A percentile compares a stretch with the other conserved stretches of the same genome.
phyloP scores from a whole-genome alignment of 352 stramenopile genomes.

The Globisporangium nunn region DNA sequence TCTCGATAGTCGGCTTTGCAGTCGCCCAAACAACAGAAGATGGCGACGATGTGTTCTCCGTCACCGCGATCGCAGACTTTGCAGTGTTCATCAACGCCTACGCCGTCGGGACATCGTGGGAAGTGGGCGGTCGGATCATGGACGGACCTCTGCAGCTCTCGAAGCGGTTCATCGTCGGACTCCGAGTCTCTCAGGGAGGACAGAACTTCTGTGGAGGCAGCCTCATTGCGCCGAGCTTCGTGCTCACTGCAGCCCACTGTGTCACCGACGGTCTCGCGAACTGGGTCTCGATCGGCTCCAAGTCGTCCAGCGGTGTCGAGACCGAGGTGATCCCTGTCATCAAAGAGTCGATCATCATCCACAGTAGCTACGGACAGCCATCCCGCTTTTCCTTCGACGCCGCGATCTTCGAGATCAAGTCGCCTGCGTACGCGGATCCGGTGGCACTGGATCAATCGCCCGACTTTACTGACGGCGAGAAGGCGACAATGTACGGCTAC shows the following conservation, averaged over 20 bases:
- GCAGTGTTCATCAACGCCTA: slow-evolving; percentile 28
- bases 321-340: slow-evolving; percentile 22
- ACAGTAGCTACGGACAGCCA: slow-evolving; percentile 18
- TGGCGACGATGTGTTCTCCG: slow-evolving; percentile 10
- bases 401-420: slow-evolving; percentile 23
- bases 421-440: slow-evolving; percentile 16
- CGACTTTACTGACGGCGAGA: slow-evolving; percentile 15
- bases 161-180: slow-evolving; percentile 14
- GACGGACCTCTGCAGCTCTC: slow-evolving; percentile 6
- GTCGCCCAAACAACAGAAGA: neutral
- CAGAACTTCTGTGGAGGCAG: slow-evolving; percentile 37
- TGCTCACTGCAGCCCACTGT: slow-evolving; percentile 37
- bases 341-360: slow-evolving; percentile 13
- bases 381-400: slow-evolving; percentile 23
- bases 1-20: slow-evolving; percentile 5
- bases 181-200: slow-evolving; percentile 9
- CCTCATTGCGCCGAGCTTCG: slow-evolving; percentile 31
- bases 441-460: slow-evolving; percentile 16
- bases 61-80: slow-evolving; percentile 18
- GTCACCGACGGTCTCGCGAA: slow-evolving; percentile 16
- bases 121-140: slow-evolving; percentile 3
- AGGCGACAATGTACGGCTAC: slow-evolving; percentile 27
- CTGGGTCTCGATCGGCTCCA: slow-evolving; percentile 22
- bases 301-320: slow-evolving; percentile 13
- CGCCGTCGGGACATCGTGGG: slow-evolving; percentile 16